Base-by-base conservation (phyloP, 2,329 filamentous ascomycete genomes). In the Calonectria hongkongensis region DNA sequence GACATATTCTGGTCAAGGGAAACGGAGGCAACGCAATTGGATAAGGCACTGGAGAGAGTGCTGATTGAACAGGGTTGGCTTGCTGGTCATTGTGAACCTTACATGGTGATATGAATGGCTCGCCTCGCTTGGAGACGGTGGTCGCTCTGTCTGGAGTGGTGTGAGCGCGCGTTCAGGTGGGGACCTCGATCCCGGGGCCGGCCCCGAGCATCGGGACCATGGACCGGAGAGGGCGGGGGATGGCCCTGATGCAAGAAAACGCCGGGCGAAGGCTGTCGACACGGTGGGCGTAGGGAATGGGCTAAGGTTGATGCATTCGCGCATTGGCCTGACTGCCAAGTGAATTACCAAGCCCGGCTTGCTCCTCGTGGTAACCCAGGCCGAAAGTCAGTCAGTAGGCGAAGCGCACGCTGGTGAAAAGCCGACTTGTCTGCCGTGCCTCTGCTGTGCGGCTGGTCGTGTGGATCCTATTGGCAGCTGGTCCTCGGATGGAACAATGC, bases 1-100 rank as follows among this genome's bases (percentile, higher is more conserved):
- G 77, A 78, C 78, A 77, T 75, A 70, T 77, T 73, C 47, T 68
- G 70, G 74, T 77, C 74, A 75, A 72, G 45, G 58, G 41, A 71
- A 79, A 71, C 41, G 36, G 64, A 45, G 45, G 12, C 16, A 60
- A 33, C 50, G 39, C 58, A 72, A 78, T 78, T 78, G 75, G 73
- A 66, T 18, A 43, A 47, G 13, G 43, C 28, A 16, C 47, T 4
- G 15, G n/a, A 71, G 68, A 50, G 62, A 75, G 69, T 70, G 51
- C 39, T 15, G 36, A 41, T 50, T 12, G 68, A 73, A 45, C 72
- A 76, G 71, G 72, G 45, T 69, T 16, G 27, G 25, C 36, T 58
- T 45, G 41, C 48, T 66, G 58, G 69, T 70, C 36, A 41, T 36
- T 56, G 10, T 64, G 39, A 65, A 18, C 50, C 18, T 30, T 54